phyloP scores from a whole-genome alignment of 345 rosid genomes.

The Acer yangbiense region DNA sequence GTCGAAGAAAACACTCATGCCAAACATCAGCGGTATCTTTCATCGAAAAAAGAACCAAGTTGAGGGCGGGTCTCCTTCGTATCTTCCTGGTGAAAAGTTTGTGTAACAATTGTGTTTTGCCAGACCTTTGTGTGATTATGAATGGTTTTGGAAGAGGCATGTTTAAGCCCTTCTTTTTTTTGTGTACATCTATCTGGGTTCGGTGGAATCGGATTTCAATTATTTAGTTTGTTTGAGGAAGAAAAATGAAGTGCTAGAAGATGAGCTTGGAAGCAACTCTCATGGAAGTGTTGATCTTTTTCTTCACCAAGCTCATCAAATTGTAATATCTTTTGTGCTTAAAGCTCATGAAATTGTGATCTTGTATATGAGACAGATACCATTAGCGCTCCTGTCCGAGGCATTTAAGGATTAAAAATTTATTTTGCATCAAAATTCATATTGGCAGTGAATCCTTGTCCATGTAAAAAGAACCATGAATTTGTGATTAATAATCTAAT shows the following conservation, averaged over 20 bases:
- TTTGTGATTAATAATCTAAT: no score
- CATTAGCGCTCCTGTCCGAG: neutral
- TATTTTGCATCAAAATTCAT: neutral
- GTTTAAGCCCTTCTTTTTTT: conserved; percentile 20
- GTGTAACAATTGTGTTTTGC: conserved; percentile 33
- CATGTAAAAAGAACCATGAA: no score
- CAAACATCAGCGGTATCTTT: conserved; percentile 73
- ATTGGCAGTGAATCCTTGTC: no score
- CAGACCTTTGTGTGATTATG: conserved; percentile 30
- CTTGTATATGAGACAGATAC: conserved; percentile 24
- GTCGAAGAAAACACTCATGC: conserved; percentile 62
- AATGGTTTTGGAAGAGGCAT: conserved; percentile 30
- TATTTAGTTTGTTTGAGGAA: conserved; percentile 17
- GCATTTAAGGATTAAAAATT: neutral
- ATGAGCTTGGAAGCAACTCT: conserved; percentile 24
- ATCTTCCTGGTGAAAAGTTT: conserved; percentile 72
- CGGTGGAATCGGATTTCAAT: conserved; percentile 18
- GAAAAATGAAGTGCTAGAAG: conserved; percentile 16
- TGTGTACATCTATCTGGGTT: conserved; percentile 39
- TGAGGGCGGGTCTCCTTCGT: conserved; percentile 86
- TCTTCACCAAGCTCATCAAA: neutral
- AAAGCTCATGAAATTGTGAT: conserved; percentile 6
- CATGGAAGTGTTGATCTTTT: neutral
- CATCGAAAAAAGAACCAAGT: conserved; percentile 75
- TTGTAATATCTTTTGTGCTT: neutral